Percentiles rank a stretch among this genome's conserved stretches.
Conservation (phyloP, 441 rosid genomes). For the Corymbia citriodora region DNA sequence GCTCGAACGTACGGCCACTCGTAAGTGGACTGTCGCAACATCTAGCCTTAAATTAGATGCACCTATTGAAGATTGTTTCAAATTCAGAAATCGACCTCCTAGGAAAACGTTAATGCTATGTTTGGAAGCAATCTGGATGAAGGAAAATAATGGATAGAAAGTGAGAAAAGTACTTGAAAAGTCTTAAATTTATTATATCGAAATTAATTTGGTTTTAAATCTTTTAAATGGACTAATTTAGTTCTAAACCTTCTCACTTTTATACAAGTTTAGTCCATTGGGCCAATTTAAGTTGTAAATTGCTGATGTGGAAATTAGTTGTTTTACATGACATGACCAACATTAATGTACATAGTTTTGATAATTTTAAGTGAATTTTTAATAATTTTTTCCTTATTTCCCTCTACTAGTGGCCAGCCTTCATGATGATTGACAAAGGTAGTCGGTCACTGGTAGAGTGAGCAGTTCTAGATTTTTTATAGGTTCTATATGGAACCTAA, state of each 20-base stretch:
- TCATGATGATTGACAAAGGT: not conserved
- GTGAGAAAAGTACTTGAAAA: not conserved
- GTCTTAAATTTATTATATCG: too few species aligned
- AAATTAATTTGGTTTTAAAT: too few species aligned
- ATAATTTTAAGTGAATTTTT: too few species aligned
- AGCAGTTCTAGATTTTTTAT: too few species aligned
- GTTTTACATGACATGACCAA: rapidly evolving
- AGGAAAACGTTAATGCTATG: not conserved
- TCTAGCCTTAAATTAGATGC: not conserved
- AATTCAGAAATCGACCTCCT: not conserved
- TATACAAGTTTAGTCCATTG: not conserved
- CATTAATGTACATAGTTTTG: too few species aligned
- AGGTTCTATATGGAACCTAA: too few species aligned
- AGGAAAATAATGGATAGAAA: not conserved
- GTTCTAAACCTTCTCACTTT: too few species aligned
- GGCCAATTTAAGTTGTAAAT: too few species aligned
- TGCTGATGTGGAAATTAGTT: too few species aligned
- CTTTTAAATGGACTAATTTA: too few species aligned
- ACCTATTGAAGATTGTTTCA: not conserved
- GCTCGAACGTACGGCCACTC: not conserved
- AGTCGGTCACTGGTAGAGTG: too few species aligned
- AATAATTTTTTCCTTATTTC: too few species aligned
- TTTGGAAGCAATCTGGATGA: not conserved
- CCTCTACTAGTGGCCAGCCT: not conserved
- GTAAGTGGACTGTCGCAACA: not conserved